Base-by-base conservation (phyloP, 805 yeast species). In the Kazachstania psychrophila region DNA sequence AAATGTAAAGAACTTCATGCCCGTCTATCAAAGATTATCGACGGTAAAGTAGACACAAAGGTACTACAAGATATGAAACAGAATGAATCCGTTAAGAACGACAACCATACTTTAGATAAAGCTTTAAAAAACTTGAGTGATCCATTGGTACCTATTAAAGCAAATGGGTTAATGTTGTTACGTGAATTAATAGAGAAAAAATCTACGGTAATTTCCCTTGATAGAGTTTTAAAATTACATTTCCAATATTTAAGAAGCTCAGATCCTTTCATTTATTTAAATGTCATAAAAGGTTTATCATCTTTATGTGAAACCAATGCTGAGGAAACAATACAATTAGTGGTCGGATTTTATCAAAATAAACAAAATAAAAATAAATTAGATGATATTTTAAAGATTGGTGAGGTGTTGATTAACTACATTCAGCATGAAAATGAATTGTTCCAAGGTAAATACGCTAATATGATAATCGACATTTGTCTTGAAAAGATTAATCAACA, bases 261-360 rank as follows among this genome's bases (percentile, higher is more conserved):
- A 0, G 98, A 89, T 41, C 95, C 98, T 0, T 89, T 77, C 55
- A 74, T 92, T 12, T 92, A 85, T 53, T 56, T 92, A 37, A 89
- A 85, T 51, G 81, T 80, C 1, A 83, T 92, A 43, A 85, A 82
- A 49, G 88, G 92, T 0, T 58, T 92, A 18, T 79, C 76, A 30
- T 65, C 71, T 12, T 56, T 87, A 27, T 55, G 81, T n/a, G 73
- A 63, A 25, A 51, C 54, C 39, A 68, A 69, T 37, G 63, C 64
- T 17, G 37, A 44, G 0, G 52, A 51, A 5, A 67, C 72, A 0
- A 34, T 72, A 2, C 54, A 60, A 2, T 51, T 60, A 2, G 53
- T 76, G 15, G 44, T 65, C 3, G 45, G 61, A 2, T 45, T 70
- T 4, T 75, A 72, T 42, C 45, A 47, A 6, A 59, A 63, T 34